Base-by-base conservation (phyloP, 23 red algal species). In the Pyropia yezoensis region DNA sequence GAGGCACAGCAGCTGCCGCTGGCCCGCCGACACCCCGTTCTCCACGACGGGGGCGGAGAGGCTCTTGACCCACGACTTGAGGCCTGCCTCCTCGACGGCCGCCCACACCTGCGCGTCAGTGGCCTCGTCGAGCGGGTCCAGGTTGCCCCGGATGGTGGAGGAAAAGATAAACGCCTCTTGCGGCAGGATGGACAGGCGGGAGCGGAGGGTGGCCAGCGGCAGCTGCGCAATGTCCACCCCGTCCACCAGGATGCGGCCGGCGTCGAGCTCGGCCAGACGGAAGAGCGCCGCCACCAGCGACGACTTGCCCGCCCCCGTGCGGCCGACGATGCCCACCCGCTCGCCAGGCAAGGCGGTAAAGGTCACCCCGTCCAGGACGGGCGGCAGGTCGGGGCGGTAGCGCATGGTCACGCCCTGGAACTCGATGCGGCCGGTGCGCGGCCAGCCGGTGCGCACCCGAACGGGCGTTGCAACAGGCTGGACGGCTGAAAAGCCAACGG, bases 251-350 rank as follows among this genome's bases (percentile, higher is more conserved):
- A 96, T 89, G 20, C 29, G 58, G 24, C 91, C 91, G 15, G 65
- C 57, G 33, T 66, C 67, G 20, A 85, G 69, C 51, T 84, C 79
- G 21, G 78, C 69, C 2, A 96, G 33, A 27, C 91, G 66, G 50
- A 96, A 82, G 11, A 96, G 47, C 23, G 61, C 84, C 26, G 76
- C 63, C 33, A 96, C 73, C 7, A 85, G 78, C 33, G 75, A 76
- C 27, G 67, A 76, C 66, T 96, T 96, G 18, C 91, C 91, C 13
- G 91, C 91, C 23, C 91, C 91, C 32, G 91, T 96, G 6, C 91
- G 51, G n/a, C 91, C 91, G 29, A 88, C 82, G 67, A 88, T 83
- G 19, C 91, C 91, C 5, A 95, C 59, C 22, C 82, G 82, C 59
- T 87, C 80, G 14, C 90, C 90, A 14, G 82, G 73, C 4, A 65